Conservation (phyloP, 352 stramenopile species). For the Globisporangium nunn region DNA sequence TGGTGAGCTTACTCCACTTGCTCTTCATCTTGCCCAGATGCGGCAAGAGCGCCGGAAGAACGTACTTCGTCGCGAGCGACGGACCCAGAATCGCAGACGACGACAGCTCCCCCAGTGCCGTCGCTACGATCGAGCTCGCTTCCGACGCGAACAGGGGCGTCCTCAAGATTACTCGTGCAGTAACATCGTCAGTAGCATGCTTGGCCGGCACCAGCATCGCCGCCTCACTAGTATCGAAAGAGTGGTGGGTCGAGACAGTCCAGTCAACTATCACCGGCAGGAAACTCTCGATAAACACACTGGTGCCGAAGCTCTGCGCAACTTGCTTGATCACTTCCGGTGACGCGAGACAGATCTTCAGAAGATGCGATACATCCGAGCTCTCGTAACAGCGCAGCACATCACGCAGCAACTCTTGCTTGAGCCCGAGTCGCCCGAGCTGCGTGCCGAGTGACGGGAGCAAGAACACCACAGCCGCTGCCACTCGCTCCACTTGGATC, state of each 20-base stretch:
- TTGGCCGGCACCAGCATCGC: conserved; percentile 1
- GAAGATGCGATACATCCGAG: conserved; percentile 24
- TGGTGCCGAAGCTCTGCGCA: conserved; percentile 36
- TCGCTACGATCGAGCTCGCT: conserved; percentile 31
- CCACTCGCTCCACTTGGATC: conserved; percentile 34
- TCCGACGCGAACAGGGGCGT: conserved; percentile 36
- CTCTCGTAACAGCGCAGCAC: conserved; percentile 56
- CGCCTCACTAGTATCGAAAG: background rate
- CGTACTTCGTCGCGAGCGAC: conserved; percentile 50
- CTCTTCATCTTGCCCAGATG: conserved; percentile 42
- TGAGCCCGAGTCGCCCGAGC: conserved; percentile 24
- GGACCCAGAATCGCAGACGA: conserved; percentile 47
- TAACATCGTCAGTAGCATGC: background rate
- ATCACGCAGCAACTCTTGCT: conserved; percentile 30
- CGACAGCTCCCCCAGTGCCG: conserved; percentile 42
- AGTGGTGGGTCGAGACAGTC: conserved; percentile 26
- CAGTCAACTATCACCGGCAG: conserved; percentile 65
- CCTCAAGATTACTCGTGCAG: conserved; percentile 5
- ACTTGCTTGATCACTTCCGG: conserved; percentile 44
- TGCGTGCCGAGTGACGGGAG: conserved; percentile 34
- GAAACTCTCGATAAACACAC: conserved; percentile 40
- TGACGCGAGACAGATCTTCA: conserved; percentile 36
- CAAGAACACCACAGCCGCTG: conserved; percentile 52
- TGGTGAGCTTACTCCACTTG: conserved; percentile 50
- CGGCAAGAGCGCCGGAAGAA: conserved; percentile 46